Base-by-base conservation (phyloP, 371 early-diverging fungal species). In the Coemansia sp. region DNA sequence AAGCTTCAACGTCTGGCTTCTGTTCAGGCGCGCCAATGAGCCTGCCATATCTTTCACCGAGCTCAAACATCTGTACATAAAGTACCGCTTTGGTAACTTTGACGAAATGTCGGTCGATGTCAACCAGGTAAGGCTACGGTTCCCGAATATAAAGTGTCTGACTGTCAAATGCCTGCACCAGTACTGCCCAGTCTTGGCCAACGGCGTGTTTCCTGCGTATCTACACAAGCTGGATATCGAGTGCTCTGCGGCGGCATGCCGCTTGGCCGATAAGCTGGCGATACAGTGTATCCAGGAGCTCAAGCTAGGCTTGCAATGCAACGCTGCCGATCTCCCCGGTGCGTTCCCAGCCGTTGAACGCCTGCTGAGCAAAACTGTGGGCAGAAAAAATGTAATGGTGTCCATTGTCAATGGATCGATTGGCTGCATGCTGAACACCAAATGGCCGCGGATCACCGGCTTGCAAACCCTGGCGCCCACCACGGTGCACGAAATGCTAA, bases 151-250 rank as follows among this genome's bases (percentile, higher is more conserved):
- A 1, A 12, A n/a, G 6, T n/a, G 32, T 5, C 29, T 59, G 38
- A 16, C 14, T 1, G 16, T 49, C 9, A 7, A 32, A 10, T 29
- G 34, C 50, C 7, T 59, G 6, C 39, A 59, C 34, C 5, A 29
- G 3, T 32, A 59, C 24, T 59, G 59, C 18, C 50, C 59, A 1
- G 16, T 50, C 6, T 11, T 59, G 24, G 49, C 59, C 14, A 38
- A 50, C 33, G 50, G 59, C 7, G 50, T 39, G 4, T 59, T 59
- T 31, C 59, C 59, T 4, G 4, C 7, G 7, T 16, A 9, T 1
- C 29, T 59, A 5, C 50, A 59, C 11, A 16, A 47, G 31, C 39
- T 59, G 14, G 50, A 49, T n/a, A n/a, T 39, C 24, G 40, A 38
- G 40, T 49, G 59, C 50, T 59, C 59, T 1, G 5, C 48, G 12